Evolutionary conservation across 192 early-diverging fungal species (phyloP).

Genomic region (Obelidium mucronatum): DNA sequence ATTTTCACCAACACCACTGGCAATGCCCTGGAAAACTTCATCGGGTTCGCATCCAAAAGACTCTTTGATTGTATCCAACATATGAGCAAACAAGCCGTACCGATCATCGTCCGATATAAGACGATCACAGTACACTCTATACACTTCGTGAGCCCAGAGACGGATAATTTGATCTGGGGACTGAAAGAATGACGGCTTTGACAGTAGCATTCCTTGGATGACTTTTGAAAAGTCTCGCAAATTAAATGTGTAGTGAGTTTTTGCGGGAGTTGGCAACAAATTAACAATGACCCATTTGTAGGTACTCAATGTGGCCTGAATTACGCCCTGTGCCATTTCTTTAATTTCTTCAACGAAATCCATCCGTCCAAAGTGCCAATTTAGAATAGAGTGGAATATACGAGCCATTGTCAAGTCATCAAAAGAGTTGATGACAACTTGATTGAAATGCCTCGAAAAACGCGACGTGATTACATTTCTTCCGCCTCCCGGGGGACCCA

Average conservation of each 20-base stretch:
- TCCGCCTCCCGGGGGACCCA: constrained; percentile 72
- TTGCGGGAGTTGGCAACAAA: constrained; percentile 69
- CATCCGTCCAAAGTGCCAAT: constrained; percentile 63
- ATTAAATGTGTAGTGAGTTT: constrained; percentile 74
- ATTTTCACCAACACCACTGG: constrained; percentile 50
- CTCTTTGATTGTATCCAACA: constrained; percentile 53
- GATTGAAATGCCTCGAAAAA: constrained; percentile 68
- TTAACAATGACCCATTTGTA: constrained; percentile 65
- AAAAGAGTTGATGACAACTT: constrained; percentile 67
- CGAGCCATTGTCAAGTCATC: constrained; percentile 61
- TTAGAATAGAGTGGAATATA: constrained; percentile 67
- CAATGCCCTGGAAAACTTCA: constrained; percentile 54
- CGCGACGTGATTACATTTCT: constrained; percentile 65
- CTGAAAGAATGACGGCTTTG: constrained; percentile 54
- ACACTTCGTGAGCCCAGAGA: constrained; percentile 68
- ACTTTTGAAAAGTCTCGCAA: constrained; percentile 66
- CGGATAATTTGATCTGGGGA: constrained; percentile 52
- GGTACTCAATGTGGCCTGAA: constrained; percentile 54
- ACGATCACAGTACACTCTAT: constrained; percentile 64
- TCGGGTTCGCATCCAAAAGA: constrained; percentile 56
- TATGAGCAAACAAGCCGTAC: constrained; percentile 52
- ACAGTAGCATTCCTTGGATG: constrained; percentile 65
- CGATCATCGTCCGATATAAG: constrained; percentile 64
- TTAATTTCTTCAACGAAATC: constrained; percentile 63
- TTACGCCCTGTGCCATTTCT: constrained; percentile 45